phyloP scores from a whole-genome alignment of 75 land plant genomes.

The Cunninghamia lanceolata region DNA sequence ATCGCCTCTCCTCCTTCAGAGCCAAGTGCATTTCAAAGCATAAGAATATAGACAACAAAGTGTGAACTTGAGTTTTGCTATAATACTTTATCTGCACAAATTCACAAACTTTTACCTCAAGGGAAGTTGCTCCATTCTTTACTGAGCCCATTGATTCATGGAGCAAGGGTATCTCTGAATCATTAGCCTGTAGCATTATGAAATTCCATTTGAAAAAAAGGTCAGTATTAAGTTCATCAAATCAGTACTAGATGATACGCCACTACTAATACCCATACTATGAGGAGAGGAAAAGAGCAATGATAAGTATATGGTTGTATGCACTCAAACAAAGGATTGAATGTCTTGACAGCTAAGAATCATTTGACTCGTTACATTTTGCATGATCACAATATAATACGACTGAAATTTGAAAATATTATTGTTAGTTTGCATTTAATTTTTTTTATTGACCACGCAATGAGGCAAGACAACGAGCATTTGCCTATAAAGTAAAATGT shows the following conservation, averaged over 20 bases:
- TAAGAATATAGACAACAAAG: neutral
- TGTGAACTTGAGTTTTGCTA: neutral
- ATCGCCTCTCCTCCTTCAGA: constrained; percentile 87
- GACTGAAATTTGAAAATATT: neutral
- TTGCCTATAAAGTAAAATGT: neutral
- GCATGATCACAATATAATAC: neutral
- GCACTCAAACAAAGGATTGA: neutral
- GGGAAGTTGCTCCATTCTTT: constrained; percentile 40
- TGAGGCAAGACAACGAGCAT: neutral
- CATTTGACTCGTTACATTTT: neutral
- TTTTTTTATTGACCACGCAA: neutral
- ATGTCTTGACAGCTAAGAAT: neutral
- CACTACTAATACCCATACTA: neutral
- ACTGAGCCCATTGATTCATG: constrained; percentile 71
- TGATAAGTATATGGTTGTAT: neutral
- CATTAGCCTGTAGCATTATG: constrained; percentile 64
- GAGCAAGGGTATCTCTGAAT: constrained; percentile 86
- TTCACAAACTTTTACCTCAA: constrained; percentile 57
- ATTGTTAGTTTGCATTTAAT: neutral
- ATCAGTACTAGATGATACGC: neutral
- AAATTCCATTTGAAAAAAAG: neutral
- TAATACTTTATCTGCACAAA: neutral
- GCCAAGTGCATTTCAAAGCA: constrained; percentile 2
- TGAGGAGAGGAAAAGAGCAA: neutral
- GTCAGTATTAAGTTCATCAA: neutral